Base-by-base conservation (phyloP, 2,329 filamentous ascomycete genomes). In the Aspergillus tamarii region DNA sequence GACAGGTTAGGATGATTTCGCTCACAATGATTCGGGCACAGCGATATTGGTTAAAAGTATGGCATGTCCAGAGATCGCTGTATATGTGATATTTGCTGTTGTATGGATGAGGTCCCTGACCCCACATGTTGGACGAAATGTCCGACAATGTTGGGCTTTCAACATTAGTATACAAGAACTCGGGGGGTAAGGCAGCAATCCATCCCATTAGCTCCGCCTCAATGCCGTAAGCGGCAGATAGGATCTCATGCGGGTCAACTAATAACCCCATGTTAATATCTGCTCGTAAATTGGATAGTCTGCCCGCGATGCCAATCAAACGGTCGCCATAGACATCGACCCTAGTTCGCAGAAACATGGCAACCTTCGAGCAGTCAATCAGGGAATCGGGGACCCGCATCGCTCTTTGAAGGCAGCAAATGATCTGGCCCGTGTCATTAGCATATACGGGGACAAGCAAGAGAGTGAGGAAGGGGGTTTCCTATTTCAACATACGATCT, bases 11-110 rank as follows among this genome's bases (percentile, higher is more conserved):
- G 14, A 89, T 81, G 48, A 81, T 78, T 64, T 87, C 81, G 69
- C 81, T 84, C 19, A 83, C 71, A 11, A 88, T 73, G 28, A 88
- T 83, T n/a, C 85, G 83, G 8, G 82, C 81, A 80, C 85, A 87
- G 28, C 87, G 85, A 67, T 85, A 87, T 67, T 88, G 83, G 64
- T 85, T 86, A 85, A 85, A 89, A 46, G 85, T 80, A 28, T 84
- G 81, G 10, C 83, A 84, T 21, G 82, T 76, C 80, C 83, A 87
- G 60, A 87, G 81, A 65, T 84, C 82, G 19, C 74, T 73, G 68
- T 89, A 89, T 26, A 81, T 72, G 70, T 89, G 86, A 69, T 86
- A 88, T 60, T 81, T 78, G 14, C 82, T 81, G 21, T 82, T 79
- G 64, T 86, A 87, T 1, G 69, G 69, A 6, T 60, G 43, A 19